These are phyloP conservation scores for Peronospora destructor DNA, from an alignment of 352 stramenopile genomes.

Conservation along the genomic window DNA sequence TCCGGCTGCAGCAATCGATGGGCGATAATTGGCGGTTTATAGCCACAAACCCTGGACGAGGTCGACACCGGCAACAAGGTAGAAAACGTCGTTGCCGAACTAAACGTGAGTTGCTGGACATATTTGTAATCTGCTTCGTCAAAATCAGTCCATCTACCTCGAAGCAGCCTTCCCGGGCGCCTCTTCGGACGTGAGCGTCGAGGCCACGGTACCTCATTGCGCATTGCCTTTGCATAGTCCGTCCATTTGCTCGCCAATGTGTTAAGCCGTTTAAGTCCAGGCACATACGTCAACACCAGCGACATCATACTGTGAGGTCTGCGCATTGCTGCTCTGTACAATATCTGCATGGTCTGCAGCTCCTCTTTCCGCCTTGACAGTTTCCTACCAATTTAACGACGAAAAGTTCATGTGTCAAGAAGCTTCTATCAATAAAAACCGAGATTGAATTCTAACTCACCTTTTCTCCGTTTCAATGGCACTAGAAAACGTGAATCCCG, in stretches of 20 bases:
- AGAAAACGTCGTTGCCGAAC: conserved; percentile 10
- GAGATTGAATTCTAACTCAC: conserved; percentile 9
- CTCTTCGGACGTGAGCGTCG: conserved; percentile 17
- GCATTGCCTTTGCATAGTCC: conserved; percentile 20
- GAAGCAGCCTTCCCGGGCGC: conserved; percentile 20
- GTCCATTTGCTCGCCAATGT: conserved; percentile 27
- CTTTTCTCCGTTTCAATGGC: conserved; percentile 27
- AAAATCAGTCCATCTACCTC: conserved; percentile 34
- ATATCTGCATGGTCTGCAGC: conserved; percentile 36
- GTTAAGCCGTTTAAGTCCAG: conserved; percentile 33
- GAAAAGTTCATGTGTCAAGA: background rate
- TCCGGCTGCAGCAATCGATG: conserved; percentile 19
- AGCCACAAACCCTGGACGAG: background rate
- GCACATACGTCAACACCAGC: conserved; percentile 31
- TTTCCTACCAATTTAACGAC: conserved; percentile 14
- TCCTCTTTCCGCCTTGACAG: conserved; percentile 37
- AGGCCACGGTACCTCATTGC: conserved; percentile 12
- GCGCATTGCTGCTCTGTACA: conserved; percentile 39
- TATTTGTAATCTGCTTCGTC: conserved; percentile 42
- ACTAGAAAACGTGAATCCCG: conserved; percentile 39
- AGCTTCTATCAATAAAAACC: background rate
- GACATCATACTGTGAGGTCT: conserved; percentile 35
- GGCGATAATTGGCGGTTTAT: conserved; percentile 9
- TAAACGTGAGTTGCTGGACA: conserved; percentile 31
- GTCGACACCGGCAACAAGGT: conserved; percentile 11